Percentiles rank a stretch among this genome's conserved stretches.
Evolutionary conservation across 2,329 filamentous ascomycete genomes (phyloP).

Genomic region (Pestalotiopsis sp.): DNA sequence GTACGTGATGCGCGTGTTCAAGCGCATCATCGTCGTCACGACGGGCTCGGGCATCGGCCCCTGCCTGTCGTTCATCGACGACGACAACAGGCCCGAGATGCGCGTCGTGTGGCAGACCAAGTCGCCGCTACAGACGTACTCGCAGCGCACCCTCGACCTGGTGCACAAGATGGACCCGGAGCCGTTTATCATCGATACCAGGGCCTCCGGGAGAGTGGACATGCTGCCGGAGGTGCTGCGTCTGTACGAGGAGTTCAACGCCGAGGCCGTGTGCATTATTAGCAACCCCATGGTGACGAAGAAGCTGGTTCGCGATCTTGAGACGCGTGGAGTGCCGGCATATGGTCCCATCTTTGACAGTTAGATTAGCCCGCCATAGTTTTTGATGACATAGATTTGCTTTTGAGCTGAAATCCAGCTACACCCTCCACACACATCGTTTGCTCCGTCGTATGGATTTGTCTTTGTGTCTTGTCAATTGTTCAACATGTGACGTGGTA

Average conservation of each 20-base stretch:
- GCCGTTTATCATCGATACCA: conserved; percentile 71
- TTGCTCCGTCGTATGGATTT: background rate
- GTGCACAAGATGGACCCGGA: conserved; percentile 51
- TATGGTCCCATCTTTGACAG: conserved; percentile 76
- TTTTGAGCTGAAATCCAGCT: background rate
- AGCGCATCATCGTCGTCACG: conserved; percentile 65
- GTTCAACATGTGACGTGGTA: no score
- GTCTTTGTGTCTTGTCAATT: background rate
- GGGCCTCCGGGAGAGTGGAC: conserved; percentile 49
- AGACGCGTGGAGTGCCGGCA: conserved; percentile 66
- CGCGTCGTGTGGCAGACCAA: conserved; percentile 74
- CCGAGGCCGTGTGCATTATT: conserved; percentile 76
- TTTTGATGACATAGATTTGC: background rate
- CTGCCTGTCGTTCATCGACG: conserved; percentile 64
- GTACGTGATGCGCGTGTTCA: conserved; percentile 68
- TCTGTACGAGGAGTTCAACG: conserved; percentile 55
- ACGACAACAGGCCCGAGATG: conserved; percentile 44
- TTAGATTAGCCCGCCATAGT: background rate
- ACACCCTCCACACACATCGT: background rate
- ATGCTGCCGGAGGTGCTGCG: conserved; percentile 54
- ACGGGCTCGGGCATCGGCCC: conserved; percentile 78
- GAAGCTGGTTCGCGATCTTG: conserved; percentile 70
- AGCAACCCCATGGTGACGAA: conserved; percentile 72
- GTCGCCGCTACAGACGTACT: conserved; percentile 65
- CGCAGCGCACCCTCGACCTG: conserved; percentile 29